Base-by-base conservation (phyloP, 495 filamentous ascomycete species). In the Aspergillus steynii region DNA sequence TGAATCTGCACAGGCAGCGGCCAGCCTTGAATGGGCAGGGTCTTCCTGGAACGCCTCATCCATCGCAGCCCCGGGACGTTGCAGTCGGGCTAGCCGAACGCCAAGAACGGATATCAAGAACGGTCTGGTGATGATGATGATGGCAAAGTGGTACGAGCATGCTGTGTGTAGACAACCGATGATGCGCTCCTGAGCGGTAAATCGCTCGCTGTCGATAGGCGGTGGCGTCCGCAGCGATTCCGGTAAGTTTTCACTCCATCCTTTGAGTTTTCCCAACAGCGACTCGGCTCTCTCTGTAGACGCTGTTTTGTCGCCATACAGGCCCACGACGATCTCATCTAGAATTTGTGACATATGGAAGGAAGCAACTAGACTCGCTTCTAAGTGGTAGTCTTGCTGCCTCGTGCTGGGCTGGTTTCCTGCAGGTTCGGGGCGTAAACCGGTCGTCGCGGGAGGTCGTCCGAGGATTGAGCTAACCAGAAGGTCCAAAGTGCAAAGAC, bases 401-500 rank as follows among this genome's bases (percentile, higher is more conserved):
- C 55, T 37, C 5, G 50, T 31, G 28, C 63, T 54, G 29, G 29
- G 20, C 10, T 59, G 55, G 20, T 53, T 59, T 47, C 56, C 61
- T 27, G 63, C 53, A 12, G 50, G 29, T 9, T 72, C 72, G 7
- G 66, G 56, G 0, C 70, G 61, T 15, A 78, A 53, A 55, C 68
- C 61, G 2, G 73, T 61, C 28, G 72, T 78, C 42, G 71, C 71
- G 26, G 74, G 65, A 7, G 77, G 72, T n/a, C 77, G 68, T 2
- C 77, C 77, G 1, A 79, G 69, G 4, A 77, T 78, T 4, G 77
- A 79, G 55, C 77, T 80, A 28, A 73, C 70, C 15, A 82, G 50
- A 3, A 80, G 66, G 59, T 82, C 79, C 29, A 80, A 61, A 2
- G 74, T 67, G 55, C 77, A 75, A 26, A 82, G 72, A 52, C 77